These are phyloP conservation scores for Beta macrorhiza DNA, from an alignment of 179 eudicot species.

Conservation along the genomic window DNA sequence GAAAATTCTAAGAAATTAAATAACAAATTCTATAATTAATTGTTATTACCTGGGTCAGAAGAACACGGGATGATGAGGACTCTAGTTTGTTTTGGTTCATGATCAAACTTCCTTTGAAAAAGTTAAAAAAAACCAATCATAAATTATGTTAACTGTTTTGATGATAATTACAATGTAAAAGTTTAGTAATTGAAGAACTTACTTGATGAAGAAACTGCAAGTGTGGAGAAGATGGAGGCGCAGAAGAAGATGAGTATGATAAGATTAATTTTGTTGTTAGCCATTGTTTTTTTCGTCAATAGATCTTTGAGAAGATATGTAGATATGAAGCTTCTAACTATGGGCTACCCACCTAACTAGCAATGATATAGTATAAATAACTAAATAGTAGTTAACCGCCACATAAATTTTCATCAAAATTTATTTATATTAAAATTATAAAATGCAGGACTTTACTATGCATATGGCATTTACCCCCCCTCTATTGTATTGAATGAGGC, in stretches of 20 bases:
- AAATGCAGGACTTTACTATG: no score
- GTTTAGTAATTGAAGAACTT: neutral
- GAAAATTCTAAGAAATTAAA: no score
- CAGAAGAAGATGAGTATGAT: conserved; percentile 6
- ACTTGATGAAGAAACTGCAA: conserved; percentile 31
- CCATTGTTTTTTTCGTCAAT: neutral
- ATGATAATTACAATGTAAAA: neutral
- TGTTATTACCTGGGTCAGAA: conserved; percentile 16
- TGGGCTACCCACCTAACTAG: no score
- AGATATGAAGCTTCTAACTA: no score
- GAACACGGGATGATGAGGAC: conserved; percentile 8
- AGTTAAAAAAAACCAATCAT: neutral
- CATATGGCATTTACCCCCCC: no score
- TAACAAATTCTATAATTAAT: neutral
- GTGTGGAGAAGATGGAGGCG: conserved; percentile 14
- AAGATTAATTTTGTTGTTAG: conserved; percentile 10
- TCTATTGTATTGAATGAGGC: no score
- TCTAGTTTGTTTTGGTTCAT: conserved; percentile 4
- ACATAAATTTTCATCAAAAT: no score
- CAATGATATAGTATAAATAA: no score
- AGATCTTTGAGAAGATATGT: no score
- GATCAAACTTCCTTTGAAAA: conserved; percentile 19
- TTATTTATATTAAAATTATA: no score
- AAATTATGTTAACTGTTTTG: neutral
- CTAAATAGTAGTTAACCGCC: no score